Base-by-base conservation (phyloP, 805 yeast genomes). In the Huiozyma naganishii region DNA sequence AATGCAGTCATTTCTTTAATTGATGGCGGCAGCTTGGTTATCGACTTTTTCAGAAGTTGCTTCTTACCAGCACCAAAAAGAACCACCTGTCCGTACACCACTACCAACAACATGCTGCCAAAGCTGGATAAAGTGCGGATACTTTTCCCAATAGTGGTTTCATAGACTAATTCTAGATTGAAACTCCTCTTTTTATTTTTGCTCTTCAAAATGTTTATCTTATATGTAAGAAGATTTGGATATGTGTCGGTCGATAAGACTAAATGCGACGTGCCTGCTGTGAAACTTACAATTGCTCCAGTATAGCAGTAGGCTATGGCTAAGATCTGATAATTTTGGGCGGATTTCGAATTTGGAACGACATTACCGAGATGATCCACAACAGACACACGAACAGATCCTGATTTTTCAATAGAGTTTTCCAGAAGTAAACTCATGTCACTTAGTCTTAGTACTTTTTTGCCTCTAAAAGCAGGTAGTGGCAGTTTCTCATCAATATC, bases 31-130 rank as follows among this genome's bases (percentile, higher is more conserved):
- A 53, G 59, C 1, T 73, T 57, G 6, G 79, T 50, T 11, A 57
- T 73, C 0, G 82, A 67, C 57, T 84, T 86, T 45, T 81, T 72
- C 45, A 92, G 66, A 34, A 90, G 66, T 55, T 89, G 97, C 50
- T 81, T 83, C 52, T 71, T 70, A 1, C 98, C 98, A 29, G 87
- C 49, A 28, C 80, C 89, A 56, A 73, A 88, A 7, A 84, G 50
- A 32, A 83, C 64, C 40, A 90, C 52, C 40, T 62, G 59, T 37
- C 71, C 67, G 0, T 70, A 72, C 40, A 76, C 51, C 0, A 85
- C 89, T 1, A 74, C 80, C 1, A 88, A 59, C 1, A 88, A 57
- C 47, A 69, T 70, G 0, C 80, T 84, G 40, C 73, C 72, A 58
- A 85, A 86, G 8, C 67, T 62, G 1, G 59, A 50, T 58, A 89